Evolutionary conservation across 345 rosid species (phyloP).

Genomic region (Cardamine chenopodiifolia): DNA sequence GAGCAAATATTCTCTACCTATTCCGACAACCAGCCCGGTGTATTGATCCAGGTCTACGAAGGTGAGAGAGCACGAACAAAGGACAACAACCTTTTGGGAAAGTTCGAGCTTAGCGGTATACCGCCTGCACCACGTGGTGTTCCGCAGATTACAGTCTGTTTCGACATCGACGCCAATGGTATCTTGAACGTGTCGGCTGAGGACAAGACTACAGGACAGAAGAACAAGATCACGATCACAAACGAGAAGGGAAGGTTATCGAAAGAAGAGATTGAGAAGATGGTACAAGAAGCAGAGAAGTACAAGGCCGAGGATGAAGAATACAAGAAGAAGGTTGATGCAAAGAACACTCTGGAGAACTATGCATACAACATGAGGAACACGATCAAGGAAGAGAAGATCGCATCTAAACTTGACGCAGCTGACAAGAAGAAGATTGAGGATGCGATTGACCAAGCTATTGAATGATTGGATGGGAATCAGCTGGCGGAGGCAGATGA

Average conservation of each 20-base stretch:
- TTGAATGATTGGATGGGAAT: constrained; percentile 59
- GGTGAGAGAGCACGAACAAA: constrained; percentile 62
- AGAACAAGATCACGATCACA: constrained; percentile 69
- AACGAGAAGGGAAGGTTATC: constrained; percentile 66
- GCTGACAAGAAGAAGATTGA: constrained; percentile 70
- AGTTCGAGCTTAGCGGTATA: constrained; percentile 62
- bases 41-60: constrained; percentile 64
- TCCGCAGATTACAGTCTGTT: constrained; percentile 40
- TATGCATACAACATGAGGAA: constrained; percentile 60
- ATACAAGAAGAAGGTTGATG: constrained; percentile 67
- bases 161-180: constrained; percentile 43
- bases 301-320: constrained; percentile 67
- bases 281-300: constrained; percentile 71
- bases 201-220: constrained; percentile 67
- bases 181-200: constrained; percentile 68
- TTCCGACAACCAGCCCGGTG: constrained; percentile 65
- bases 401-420: constrained; percentile 49
- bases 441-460: constrained; percentile 56
- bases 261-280: constrained; percentile 64
- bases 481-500: constrained; percentile 65
- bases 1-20: constrained; percentile 64
- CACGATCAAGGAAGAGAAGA: constrained; percentile 63
- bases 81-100: constrained; percentile 65
- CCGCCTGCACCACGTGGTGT: constrained; percentile 72
- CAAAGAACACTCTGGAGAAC: constrained; percentile 60